Percentiles rank a stretch among this genome's conserved stretches.
phyloP scores from a whole-genome alignment of 2,329 filamentous ascomycete species.

The Cryphonectria japonica region DNA sequence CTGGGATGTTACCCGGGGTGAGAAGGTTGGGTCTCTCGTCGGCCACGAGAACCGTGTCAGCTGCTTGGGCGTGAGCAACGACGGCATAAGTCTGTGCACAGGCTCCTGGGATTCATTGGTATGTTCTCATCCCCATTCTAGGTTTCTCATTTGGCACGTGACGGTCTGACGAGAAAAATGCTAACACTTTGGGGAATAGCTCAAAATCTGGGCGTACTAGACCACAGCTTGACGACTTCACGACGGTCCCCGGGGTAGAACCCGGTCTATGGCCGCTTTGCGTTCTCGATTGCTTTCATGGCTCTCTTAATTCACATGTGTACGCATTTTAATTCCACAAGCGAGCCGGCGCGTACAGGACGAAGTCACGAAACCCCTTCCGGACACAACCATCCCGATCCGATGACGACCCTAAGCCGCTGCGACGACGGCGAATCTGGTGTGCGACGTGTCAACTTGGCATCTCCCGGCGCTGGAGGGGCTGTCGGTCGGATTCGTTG shows the following conservation, averaged over 20 bases:
- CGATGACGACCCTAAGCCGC: constrained; percentile 35
- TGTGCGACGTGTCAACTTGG: constrained; percentile 32
- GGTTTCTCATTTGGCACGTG: not conserved
- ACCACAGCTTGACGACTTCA: constrained; percentile 32
- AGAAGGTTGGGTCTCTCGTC: constrained; percentile 94
- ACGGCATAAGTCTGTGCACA: constrained; percentile 98
- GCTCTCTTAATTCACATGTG: constrained; percentile 45
- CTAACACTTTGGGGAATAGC: constrained; percentile 54
- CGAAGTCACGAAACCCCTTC: constrained; percentile 50
- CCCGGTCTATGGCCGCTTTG: constrained; percentile 33
- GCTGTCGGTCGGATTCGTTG: constrained; percentile 15
- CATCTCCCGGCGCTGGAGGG: constrained; percentile 22
- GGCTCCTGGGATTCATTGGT: constrained; percentile 99
- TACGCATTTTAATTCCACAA: constrained; percentile 46
- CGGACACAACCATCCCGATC: constrained; percentile 39
- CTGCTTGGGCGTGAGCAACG: constrained; percentile 97
- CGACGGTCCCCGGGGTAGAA: constrained; percentile 37
- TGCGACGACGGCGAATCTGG: constrained; percentile 33
- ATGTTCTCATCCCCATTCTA: constrained; percentile 48
- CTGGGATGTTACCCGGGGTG: constrained; percentile 95
- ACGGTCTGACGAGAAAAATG: not conserved
- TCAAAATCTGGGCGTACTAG: constrained; percentile 88
- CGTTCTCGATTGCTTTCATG: constrained; percentile 38
- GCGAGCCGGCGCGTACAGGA: constrained; percentile 48
- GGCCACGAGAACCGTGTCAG: constrained; percentile 99